A percentile compares a stretch with the other conserved stretches of the same genome.
phyloP scores from a whole-genome alignment of 2,329 filamentous ascomycete species.

The Fusarium pseudocircinatum region DNA sequence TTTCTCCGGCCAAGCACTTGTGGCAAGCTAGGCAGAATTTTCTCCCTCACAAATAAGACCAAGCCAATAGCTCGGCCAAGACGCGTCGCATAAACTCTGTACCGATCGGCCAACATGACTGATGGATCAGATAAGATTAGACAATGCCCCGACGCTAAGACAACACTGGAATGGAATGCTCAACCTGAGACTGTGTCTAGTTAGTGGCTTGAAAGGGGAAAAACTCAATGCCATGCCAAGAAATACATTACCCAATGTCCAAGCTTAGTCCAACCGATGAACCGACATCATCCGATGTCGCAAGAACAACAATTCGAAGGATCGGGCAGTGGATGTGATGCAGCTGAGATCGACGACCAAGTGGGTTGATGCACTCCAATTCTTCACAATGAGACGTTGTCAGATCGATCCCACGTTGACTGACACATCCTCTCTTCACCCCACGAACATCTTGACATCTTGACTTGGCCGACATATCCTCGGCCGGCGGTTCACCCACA shows the following conservation, averaged over 20 bases:
- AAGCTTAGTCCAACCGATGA: neutral
- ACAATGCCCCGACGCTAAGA: neutral
- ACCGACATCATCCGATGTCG: neutral
- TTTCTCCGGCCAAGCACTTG: neutral
- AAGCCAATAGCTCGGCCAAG: neutral
- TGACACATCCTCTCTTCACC: neutral
- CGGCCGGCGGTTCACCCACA: neutral
- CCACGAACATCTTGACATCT: neutral
- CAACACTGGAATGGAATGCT: neutral
- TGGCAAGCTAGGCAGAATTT: neutral
- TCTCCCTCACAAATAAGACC: too few species aligned
- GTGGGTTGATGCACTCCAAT: too few species aligned
- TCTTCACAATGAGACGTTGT: neutral
- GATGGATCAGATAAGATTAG: constrained; percentile 24
- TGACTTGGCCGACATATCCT: neutral
- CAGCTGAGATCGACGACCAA: neutral
- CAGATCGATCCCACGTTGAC: neutral
- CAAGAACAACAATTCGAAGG: neutral
- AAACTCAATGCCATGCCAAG: neutral
- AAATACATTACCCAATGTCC: neutral
- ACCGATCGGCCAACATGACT: neutral
- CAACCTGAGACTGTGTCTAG: neutral
- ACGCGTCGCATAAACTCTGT: neutral
- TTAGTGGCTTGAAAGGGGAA: neutral
- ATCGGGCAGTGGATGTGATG: neutral